Conservation (phyloP, 192 early-diverging fungal genomes). For the Gigaspora rosea region DNA sequence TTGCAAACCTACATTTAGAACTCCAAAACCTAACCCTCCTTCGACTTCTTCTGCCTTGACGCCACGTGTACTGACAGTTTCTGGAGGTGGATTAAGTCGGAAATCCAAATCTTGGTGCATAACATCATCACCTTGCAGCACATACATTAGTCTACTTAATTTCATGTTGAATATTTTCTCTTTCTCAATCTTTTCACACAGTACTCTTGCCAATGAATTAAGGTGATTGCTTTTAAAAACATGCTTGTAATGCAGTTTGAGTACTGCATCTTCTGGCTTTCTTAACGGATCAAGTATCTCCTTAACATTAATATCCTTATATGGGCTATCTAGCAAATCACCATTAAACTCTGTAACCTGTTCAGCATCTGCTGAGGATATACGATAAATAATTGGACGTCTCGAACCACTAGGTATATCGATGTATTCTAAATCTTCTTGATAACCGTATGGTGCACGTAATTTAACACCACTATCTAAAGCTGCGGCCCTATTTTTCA, state of each 20-base stretch:
- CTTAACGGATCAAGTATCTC: constrained; percentile 59
- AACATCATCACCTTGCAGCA: constrained; percentile 65
- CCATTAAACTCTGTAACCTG: constrained; percentile 35
- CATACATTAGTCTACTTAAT: constrained; percentile 53
- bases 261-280: constrained; percentile 53
- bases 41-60: constrained; percentile 19
- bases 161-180: constrained; percentile 64
- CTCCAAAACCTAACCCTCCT: constrained; percentile 30
- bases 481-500: constrained; percentile 55
- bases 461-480: constrained; percentile 51
- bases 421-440: constrained; percentile 32
- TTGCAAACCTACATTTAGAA: constrained; percentile 27
- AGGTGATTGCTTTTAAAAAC: constrained; percentile 57
- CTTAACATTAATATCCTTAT: constrained; percentile 63
- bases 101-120: constrained; percentile 56
- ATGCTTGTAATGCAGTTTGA: constrained; percentile 49
- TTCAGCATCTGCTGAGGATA: constrained; percentile 18
- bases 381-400: constrained; percentile 25
- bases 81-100: constrained; percentile 24
- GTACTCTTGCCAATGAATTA: constrained; percentile 53
- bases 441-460: constrained; percentile 40
- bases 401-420: constrained; percentile 8
- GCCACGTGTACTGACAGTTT: constrained; percentile 27
- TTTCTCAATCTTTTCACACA: constrained; percentile 65
- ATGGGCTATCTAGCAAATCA: constrained; percentile 62